Evolutionary conservation across 2,329 filamentous ascomycete genomes (phyloP), one percentile per base, ranked within the genome.

Genomic region (Ophiostoma ulmi): DNA sequence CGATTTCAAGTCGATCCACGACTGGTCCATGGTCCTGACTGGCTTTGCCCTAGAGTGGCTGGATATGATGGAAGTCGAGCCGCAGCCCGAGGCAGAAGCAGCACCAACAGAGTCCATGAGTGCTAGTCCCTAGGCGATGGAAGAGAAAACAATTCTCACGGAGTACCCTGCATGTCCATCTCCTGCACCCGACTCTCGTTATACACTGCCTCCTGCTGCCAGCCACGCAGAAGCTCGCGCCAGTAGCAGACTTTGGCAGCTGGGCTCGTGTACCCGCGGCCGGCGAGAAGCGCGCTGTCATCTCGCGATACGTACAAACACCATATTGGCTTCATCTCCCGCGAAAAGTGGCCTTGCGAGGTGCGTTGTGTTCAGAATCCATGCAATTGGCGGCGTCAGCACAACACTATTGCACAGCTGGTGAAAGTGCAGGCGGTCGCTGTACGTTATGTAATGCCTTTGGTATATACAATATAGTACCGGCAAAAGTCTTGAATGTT

Each of bases 21-120:
- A 95, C 78, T 95, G 92, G 92, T 85, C 89, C 22, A 86, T 85
- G 75, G 85, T 95, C 41, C 82, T 91, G 3, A 88, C 89, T 0
- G 91, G 87, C 0, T 95, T 95, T 80, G 85, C 87, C 64, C 86
- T 90, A 4, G 91, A 94, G 78, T 95, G 91, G 90, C 84, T 95
- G 82, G 92, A 93, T 75, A 80, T 94, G 76, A 80, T 79, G 77
- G 78, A 80, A 73, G 77, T 81, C 7, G 76, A 78, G 70, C 77
- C 79, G 26, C 44, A 67, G 35, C 20, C 63, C 3, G 61, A 64
- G 58, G 22, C 7, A 44, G 41, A 13, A 55, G 48, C 20, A 22
- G 48, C n/a, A 2, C n/a, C 48, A 26, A 11, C 44, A 39, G 44
- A 17, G 44, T 5, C 44, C 14, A 17, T 17, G 13, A 48, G 44